Evolutionary conservation across 495 filamentous ascomycete genomes (phyloP).

Genomic region (Trypethelium eluteriae): DNA sequence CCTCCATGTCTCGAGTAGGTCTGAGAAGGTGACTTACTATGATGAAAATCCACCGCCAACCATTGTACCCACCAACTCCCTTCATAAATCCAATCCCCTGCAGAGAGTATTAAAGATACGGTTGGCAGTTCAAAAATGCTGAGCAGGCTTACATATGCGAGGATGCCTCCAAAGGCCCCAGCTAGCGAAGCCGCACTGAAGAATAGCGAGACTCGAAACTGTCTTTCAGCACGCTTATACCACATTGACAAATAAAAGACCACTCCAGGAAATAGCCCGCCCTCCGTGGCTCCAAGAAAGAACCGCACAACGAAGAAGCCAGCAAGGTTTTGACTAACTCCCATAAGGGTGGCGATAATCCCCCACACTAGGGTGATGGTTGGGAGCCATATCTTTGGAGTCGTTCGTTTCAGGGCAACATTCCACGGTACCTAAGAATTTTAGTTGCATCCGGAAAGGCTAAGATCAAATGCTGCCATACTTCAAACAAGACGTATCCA

Average conservation of each 20-base stretch:
- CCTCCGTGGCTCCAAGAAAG: slow-evolving; percentile 29
- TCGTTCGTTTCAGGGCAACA: slow-evolving; percentile 63
- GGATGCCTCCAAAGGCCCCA: slow-evolving; percentile 35
- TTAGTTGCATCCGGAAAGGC: not conserved
- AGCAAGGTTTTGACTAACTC: slow-evolving; percentile 24
- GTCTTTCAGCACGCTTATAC: slow-evolving; percentile 28
- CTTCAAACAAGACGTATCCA: slow-evolving; percentile 66
- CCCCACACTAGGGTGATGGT: slow-evolving; percentile 55
- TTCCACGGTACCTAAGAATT: slow-evolving; percentile 60
- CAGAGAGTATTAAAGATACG: not conserved
- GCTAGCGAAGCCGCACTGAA: slow-evolving; percentile 40
- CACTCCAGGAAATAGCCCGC: slow-evolving; percentile 33
- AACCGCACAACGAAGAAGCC: slow-evolving; percentile 29
- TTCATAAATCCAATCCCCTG: slow-evolving; percentile 44
- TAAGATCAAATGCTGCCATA: not conserved
- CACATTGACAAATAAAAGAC: slow-evolving; percentile 32
- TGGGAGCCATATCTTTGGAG: slow-evolving; percentile 54
- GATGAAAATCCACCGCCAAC: slow-evolving; percentile 71
- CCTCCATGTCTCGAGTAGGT: not conserved
- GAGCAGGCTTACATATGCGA: slow-evolving; percentile 21
- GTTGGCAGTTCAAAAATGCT: not conserved
- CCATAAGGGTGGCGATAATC: slow-evolving; percentile 33
- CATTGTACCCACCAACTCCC: slow-evolving; percentile 47
- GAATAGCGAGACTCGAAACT: slow-evolving; percentile 29
- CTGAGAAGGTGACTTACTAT: slow-evolving; percentile 49